Evolutionary conservation across 257 asterid genomes (phyloP).

Genomic region (Handroanthus guayacan): DNA sequence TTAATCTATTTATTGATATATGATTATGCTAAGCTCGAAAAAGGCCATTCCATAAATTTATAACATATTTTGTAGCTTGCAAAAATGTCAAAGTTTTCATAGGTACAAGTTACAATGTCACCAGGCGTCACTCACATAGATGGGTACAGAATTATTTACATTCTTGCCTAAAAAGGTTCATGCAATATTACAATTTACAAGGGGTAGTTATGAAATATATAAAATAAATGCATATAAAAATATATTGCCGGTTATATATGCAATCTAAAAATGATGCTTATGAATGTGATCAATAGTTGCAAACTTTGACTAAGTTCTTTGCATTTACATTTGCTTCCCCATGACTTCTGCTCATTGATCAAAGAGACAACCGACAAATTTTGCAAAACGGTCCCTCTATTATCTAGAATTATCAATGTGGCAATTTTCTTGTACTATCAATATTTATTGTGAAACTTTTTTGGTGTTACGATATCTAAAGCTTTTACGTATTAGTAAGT

Average conservation of each 20-base stretch:
- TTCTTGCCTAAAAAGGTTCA: neutral
- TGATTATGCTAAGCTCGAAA: neutral
- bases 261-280: neutral
- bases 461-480: neutral
- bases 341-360: constrained; percentile 32
- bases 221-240: neutral
- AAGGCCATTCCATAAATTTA: neutral
- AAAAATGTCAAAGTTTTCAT: constrained; percentile 13
- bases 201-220: neutral
- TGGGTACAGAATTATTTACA: constrained; percentile 30
- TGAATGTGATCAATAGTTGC: constrained; percentile 40
- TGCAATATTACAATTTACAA: constrained; percentile 3
- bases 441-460: neutral
- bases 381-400: constrained; percentile 39
- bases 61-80: neutral
- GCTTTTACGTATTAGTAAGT: neutral
- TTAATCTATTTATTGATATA: no score
- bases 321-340: constrained; percentile 47
- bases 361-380: constrained; percentile 19
- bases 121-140: constrained; percentile 29
- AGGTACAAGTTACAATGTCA: constrained; percentile 40
- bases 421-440: neutral
- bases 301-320: constrained; percentile 47
- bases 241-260: constrained; percentile 24
- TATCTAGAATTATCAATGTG: constrained; percentile 20